These are phyloP conservation scores for Metschnikowia lochheadii DNA, from an alignment of 805 yeast genomes.

Conservation along the genomic window DNA sequence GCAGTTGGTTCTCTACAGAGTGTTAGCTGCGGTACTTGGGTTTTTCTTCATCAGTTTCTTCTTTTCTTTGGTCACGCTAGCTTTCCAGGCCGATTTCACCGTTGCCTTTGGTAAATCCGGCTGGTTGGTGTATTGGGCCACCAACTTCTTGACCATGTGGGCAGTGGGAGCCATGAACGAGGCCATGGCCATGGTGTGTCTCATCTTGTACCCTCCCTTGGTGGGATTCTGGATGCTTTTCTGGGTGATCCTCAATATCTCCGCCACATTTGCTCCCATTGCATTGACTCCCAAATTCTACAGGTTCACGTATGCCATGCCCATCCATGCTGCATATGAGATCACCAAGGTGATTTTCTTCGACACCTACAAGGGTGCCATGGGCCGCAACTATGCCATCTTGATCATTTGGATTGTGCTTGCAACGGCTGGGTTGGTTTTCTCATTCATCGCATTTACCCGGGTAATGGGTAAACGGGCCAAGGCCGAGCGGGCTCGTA, in stretches of 20 bases:
- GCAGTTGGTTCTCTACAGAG: slow-evolving; percentile 51
- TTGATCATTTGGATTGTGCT: slow-evolving; percentile 58
- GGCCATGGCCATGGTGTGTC: slow-evolving; percentile 49
- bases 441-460: slow-evolving; percentile 42
- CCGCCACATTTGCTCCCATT: slow-evolving; percentile 66
- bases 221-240: slow-evolving; percentile 68
- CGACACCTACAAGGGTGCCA: slow-evolving; percentile 49
- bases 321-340: slow-evolving; percentile 63
- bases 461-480: slow-evolving; percentile 29
- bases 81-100: slow-evolving; percentile 61
- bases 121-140: slow-evolving; percentile 71
- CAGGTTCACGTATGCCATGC: slow-evolving; percentile 65
- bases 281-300: slow-evolving; percentile 55
- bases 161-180: slow-evolving; percentile 78
- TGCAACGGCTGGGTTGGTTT: slow-evolving; percentile 41
- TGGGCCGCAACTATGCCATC: slow-evolving; percentile 61
- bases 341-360: slow-evolving; percentile 57
- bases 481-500: slow-evolving; percentile 12
- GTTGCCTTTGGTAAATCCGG: slow-evolving; percentile 62
- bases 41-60: slow-evolving; percentile 57
- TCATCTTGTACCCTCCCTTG: slow-evolving; percentile 56
- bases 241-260: slow-evolving; percentile 65
- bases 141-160: slow-evolving; percentile 61
- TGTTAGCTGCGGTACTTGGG: slow-evolving; percentile 45
- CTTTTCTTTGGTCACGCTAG: slow-evolving; percentile 57